Evolutionary conservation across 208 protist species (phyloP).

Genomic region (Acanthamoeba sp.): DNA sequence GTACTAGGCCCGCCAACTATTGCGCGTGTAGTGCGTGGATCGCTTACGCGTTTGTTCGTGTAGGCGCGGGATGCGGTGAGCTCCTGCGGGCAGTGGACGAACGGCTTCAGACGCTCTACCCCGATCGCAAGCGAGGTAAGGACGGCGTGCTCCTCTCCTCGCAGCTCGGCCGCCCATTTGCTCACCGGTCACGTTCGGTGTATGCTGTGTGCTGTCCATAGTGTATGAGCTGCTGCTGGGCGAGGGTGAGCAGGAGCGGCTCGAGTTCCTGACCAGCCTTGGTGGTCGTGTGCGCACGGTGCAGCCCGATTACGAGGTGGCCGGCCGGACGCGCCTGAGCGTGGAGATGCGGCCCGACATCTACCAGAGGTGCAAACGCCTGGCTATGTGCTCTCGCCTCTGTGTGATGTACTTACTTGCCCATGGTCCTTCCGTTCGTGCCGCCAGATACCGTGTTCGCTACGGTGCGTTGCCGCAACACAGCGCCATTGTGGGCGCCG

Average conservation of each 20-base stretch:
- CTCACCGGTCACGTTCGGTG: background rate
- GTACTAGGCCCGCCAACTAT: background rate
- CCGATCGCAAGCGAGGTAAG: background rate
- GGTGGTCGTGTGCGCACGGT: constrained; percentile 9
- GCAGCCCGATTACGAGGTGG: background rate
- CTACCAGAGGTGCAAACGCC: background rate
- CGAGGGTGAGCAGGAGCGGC: background rate
- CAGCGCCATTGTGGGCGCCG: too few relatives aligned
- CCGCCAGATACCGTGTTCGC: background rate
- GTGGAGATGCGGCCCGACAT: constrained; percentile 51
- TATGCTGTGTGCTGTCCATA: background rate
- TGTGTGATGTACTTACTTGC: too few relatives aligned
- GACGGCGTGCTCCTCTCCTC: background rate
- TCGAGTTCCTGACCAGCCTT: background rate
- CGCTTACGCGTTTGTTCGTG: background rate
- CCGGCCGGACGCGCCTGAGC: background rate
- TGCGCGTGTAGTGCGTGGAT: background rate
- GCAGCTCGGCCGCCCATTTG: background rate
- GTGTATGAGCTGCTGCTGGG: background rate
- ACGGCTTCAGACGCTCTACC: background rate
- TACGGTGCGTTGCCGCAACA: background rate
- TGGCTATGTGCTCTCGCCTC: background rate
- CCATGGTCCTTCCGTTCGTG: too few relatives aligned
- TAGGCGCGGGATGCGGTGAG: constrained; percentile 9
- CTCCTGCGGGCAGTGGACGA: constrained; percentile 13